Evolutionary conservation across 495 filamentous ascomycete species (phyloP).

Genomic region (Xylaria nigripes): DNA sequence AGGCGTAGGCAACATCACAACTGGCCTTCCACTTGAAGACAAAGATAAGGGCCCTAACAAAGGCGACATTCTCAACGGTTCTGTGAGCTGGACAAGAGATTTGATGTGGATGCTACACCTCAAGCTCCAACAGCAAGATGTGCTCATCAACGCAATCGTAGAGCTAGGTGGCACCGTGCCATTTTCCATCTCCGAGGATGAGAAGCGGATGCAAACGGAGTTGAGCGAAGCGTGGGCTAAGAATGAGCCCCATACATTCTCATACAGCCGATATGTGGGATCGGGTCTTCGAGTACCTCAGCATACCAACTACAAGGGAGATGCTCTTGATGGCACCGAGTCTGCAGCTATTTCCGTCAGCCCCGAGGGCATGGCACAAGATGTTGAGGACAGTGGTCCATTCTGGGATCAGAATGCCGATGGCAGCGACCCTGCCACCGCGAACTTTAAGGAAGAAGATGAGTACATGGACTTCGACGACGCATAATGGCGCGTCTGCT

Average conservation of each 20-base stretch:
- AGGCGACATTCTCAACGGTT: conserved; percentile 94
- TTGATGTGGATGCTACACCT: conserved; percentile 91
- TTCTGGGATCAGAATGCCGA: conserved; percentile 68
- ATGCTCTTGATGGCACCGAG: conserved; percentile 47
- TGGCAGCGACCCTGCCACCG: conserved; percentile 40
- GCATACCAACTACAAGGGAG: conserved; percentile 85
- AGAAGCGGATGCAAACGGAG: conserved; percentile 89
- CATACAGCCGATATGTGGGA: conserved; percentile 77
- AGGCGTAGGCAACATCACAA: conserved; percentile 75
- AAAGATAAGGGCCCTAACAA: conserved; percentile 99
- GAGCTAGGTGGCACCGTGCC: conserved; percentile 66
- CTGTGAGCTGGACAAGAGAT: conserved; percentile 93
- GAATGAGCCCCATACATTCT: conserved; percentile 62
- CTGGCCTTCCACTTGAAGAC: conserved; percentile 84
- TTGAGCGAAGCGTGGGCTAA: conserved; percentile 74
- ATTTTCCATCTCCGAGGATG: conserved; percentile 82
- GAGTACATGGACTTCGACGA: conserved; percentile 67
- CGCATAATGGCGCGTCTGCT: conserved; percentile 7
- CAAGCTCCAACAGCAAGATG: conserved; percentile 80
- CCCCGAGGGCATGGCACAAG: conserved; percentile 53
- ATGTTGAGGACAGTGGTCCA: conserved; percentile 47
- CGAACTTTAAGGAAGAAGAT: conserved; percentile 87
- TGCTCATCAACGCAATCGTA: conserved; percentile 64
- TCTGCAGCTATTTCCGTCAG: conserved; percentile 48
- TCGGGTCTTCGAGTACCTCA: conserved; percentile 83